A percentile compares a stretch with the other conserved stretches of the same genome.
These are phyloP conservation scores for Carex sylvatica DNA, from an alignment of 202 grass and related monocot genomes.

Conservation along the genomic window DNA sequence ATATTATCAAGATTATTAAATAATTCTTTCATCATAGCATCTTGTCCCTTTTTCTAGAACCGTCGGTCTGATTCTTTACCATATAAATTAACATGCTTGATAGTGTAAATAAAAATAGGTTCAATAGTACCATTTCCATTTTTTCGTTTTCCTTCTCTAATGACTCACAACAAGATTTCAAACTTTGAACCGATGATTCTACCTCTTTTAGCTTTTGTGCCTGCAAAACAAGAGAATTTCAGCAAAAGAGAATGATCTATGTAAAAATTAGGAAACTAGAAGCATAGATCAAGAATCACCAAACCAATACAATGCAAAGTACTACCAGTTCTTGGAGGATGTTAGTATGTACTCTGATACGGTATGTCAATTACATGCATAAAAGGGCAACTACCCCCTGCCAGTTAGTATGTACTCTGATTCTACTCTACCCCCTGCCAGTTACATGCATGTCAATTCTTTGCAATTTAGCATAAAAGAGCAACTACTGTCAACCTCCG, in stretches of 20 bases:
- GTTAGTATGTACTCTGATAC: neutral
- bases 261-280: neutral
- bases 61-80: too few species aligned
- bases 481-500: too few species aligned
- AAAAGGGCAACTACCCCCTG: too few species aligned
- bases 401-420: neutral
- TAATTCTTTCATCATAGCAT: neutral
- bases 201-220: constrained; percentile 42
- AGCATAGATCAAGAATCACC: neutral
- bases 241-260: neutral
- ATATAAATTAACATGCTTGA: neutral
- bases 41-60: neutral
- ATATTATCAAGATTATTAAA: neutral
- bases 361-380: too few species aligned
- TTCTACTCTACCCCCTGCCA: too few species aligned
- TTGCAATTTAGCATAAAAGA: too few species aligned
- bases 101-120: constrained; percentile 15
- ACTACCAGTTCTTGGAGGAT: neutral
- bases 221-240: constrained; percentile 41
- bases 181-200: constrained; percentile 40
- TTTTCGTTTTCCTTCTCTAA: constrained; percentile 77
- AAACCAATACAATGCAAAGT: neutral
- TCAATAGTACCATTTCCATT: constrained; percentile 57
- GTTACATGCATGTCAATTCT: too few species aligned
- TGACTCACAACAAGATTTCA: constrained; percentile 51